phyloP scores from a whole-genome alignment of 306 rosid genomes.

The Fragaria iinumae region DNA sequence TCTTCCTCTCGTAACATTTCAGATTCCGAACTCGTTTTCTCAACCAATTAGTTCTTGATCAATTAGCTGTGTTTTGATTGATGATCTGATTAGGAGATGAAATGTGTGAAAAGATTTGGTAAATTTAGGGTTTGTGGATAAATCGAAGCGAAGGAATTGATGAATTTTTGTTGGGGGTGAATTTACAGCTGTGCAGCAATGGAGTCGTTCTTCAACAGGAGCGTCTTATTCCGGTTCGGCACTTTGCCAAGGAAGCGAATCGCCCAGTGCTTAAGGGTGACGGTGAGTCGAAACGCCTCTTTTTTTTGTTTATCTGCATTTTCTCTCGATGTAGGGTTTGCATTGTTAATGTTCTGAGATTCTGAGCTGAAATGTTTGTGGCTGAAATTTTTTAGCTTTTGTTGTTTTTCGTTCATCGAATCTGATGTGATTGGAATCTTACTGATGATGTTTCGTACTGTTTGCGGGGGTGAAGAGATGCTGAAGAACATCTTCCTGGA shows the following conservation, averaged over 20 bases:
- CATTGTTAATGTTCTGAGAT: neutral
- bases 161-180: neutral
- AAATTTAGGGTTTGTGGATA: neutral
- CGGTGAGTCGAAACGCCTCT: slow-evolving; percentile 46
- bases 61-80: neutral
- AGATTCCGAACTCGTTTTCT: neutral
- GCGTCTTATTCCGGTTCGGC: slow-evolving; percentile 65
- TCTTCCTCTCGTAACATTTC: neutral
- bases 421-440: neutral
- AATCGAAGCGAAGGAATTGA: neutral
- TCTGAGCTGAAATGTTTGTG: neutral
- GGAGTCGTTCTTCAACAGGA: slow-evolving; percentile 61
- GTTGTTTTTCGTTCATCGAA: slow-evolving; percentile 4
- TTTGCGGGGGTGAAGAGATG: slow-evolving; percentile 60
- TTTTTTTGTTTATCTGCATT: neutral
- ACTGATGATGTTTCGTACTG: slow-evolving; percentile 27
- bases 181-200: slow-evolving; percentile 56
- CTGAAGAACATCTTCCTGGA: slow-evolving; percentile 77
- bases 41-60: neutral
- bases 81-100: neutral
- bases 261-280: slow-evolving; percentile 83
- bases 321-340: neutral
- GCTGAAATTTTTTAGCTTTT: neutral
- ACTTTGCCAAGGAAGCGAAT: slow-evolving; percentile 66
- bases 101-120: neutral